Conservation (phyloP, 2,329 filamentous ascomycete species). For the Colletotrichum destructivum region DNA sequence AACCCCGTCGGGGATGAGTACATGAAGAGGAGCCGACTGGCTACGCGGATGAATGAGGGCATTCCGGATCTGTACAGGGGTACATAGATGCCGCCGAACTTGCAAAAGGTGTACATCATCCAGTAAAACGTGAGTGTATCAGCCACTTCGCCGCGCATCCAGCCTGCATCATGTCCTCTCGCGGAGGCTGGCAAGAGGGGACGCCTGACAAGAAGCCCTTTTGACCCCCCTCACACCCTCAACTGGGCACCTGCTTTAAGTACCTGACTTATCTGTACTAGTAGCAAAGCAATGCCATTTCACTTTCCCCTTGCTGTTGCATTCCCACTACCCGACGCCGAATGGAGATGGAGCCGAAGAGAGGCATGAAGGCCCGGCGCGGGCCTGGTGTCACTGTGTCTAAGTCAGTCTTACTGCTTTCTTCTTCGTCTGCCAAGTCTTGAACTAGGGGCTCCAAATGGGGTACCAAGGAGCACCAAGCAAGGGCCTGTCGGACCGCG, state of each 20-base stretch:
- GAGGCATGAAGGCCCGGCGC: slow-evolving; percentile 6
- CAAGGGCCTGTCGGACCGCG: too few species aligned
- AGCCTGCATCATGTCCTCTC: neutral
- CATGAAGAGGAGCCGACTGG: neutral
- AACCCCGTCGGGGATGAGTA: neutral
- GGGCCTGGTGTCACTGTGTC: neutral
- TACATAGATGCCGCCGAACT: neutral
- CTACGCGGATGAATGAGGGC: neutral
- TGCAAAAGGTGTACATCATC: neutral
- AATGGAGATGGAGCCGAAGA: neutral
- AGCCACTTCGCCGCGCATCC: neutral
- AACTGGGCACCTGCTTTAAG: too few species aligned
- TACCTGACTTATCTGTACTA: too few species aligned
- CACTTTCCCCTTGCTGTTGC: neutral
- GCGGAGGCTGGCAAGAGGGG: neutral
- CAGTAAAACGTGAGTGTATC: neutral
- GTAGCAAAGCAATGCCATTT: neutral
- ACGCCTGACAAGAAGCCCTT: too few species aligned
- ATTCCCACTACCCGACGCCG: neutral
- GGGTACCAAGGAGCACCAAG: too few species aligned
- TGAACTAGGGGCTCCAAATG: too few species aligned
- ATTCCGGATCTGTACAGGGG: neutral
- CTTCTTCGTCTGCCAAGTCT: too few species aligned
- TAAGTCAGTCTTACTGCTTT: neutral
- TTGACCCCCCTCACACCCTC: too few species aligned